Evolutionary conservation across 352 stramenopile species (phyloP).

Genomic region (Elongisporangium prolatum): DNA sequence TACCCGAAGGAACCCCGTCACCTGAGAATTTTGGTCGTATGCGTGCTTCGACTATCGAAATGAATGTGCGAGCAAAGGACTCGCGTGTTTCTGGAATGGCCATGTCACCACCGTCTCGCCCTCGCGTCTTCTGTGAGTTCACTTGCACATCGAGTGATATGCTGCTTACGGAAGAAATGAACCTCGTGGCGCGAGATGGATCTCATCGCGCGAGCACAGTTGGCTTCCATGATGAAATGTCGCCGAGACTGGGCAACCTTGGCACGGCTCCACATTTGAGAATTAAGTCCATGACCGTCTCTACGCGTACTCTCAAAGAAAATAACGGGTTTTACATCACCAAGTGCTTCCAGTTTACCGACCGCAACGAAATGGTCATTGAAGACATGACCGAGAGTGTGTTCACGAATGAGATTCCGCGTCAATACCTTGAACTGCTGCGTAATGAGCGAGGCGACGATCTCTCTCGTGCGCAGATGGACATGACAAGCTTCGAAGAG

Average conservation of each 20-base stretch:
- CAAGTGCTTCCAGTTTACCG: conserved; percentile 77
- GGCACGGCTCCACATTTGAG: conserved; percentile 38
- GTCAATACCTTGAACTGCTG: conserved; percentile 70
- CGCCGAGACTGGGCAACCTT: conserved; percentile 3
- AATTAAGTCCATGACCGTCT: conserved; percentile 73
- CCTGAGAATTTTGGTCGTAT: conserved; percentile 18
- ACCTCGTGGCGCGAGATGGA: conserved; percentile 49
- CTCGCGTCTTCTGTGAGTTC: conserved; percentile 81
- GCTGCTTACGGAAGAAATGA: conserved; percentile 46
- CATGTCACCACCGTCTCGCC: conserved; percentile 41
- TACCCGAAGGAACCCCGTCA: conserved; percentile 39
- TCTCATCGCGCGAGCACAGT: conserved; percentile 37
- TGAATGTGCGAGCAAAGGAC: conserved; percentile 47
- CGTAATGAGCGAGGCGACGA: conserved; percentile 50
- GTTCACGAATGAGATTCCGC: conserved; percentile 76
- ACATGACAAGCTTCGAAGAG: conserved; percentile 53
- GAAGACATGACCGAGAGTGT: conserved; percentile 81
- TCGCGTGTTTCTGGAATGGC: conserved; percentile 59
- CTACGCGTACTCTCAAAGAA: conserved; percentile 65
- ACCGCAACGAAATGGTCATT: conserved; percentile 69
- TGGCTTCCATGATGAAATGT: conserved; percentile 18
- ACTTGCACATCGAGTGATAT: conserved; percentile 61
- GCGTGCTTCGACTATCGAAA: conserved; percentile 41
- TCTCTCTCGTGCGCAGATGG: conserved; percentile 37
- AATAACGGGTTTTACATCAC: conserved; percentile 73